Conservation (phyloP, 176 grass and related monocot genomes). For the Melocanna baccifera region DNA sequence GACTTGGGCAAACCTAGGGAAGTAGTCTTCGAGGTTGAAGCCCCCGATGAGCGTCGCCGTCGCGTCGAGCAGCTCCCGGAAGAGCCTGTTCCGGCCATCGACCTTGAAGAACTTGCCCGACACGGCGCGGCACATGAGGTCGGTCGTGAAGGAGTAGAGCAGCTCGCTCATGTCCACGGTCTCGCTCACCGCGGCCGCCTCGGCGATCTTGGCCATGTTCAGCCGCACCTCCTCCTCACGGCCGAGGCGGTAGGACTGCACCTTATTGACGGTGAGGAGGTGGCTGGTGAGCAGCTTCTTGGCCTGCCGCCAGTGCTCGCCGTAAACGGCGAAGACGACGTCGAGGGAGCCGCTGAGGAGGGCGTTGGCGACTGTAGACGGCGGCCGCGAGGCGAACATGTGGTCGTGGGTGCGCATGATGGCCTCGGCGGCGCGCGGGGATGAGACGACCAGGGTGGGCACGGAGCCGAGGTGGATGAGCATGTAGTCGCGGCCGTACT, state of each 20-base stretch:
- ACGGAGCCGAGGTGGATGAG: constrained; percentile 44
- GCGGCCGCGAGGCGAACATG: constrained; percentile 39
- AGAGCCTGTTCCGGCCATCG: background rate
- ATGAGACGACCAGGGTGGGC: constrained; percentile 32
- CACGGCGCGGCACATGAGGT: background rate
- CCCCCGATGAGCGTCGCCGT: background rate
- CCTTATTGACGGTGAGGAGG: constrained; percentile 18
- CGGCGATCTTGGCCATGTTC: background rate
- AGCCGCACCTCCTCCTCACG: constrained; percentile 1
- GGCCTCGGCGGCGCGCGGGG: constrained; percentile 33
- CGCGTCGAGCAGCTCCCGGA: background rate
- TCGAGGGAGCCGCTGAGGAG: constrained; percentile 15
- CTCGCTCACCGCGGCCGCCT: background rate
- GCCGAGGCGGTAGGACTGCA: background rate
- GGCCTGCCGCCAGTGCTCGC: constrained; percentile 33
- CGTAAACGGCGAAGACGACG: constrained; percentile 27
- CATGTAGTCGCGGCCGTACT: constrained; percentile 26
- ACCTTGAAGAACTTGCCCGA: background rate
- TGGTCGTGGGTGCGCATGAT: constrained; percentile 48
- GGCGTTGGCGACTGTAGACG: background rate
- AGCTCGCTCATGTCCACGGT: constrained; percentile 32
- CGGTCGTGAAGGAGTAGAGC: constrained; percentile 18
- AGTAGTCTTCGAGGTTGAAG: constrained; percentile 31
- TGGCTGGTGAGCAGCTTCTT: constrained; percentile 11
- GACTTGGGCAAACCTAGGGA: background rate